These are phyloP conservation scores for Psidium guajava DNA, from an alignment of 345 rosid species.

Conservation along the genomic window DNA sequence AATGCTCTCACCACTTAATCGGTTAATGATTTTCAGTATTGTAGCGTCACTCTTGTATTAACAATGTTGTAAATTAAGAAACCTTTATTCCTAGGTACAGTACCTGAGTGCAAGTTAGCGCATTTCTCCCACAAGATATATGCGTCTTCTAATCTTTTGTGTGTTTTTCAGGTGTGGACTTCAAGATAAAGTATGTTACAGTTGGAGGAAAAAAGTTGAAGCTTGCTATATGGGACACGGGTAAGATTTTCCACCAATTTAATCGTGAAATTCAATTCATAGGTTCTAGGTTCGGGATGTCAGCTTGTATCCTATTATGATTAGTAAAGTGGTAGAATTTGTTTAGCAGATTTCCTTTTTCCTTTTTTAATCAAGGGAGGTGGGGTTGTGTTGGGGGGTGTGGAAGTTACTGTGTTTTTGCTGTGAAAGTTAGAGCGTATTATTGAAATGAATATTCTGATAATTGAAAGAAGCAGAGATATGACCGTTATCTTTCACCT, in stretches of 20 bases:
- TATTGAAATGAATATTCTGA: not conserved
- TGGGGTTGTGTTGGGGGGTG: not conserved
- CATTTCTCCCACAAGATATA: not conserved
- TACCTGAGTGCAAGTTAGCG: not conserved
- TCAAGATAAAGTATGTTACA: conserved; percentile 73
- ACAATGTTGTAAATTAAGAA: not conserved
- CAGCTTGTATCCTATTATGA: not conserved
- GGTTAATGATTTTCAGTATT: not conserved
- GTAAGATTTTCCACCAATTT: conserved; percentile 8
- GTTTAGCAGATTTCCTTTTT: not conserved
- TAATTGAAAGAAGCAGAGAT: not conserved
- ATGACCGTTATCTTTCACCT: not conserved
- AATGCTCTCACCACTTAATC: not conserved
- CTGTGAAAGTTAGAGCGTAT: not conserved
- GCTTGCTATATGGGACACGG: conserved; percentile 98
- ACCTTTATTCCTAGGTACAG: not conserved
- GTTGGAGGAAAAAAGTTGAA: conserved; percentile 76
- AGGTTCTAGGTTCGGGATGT: not conserved
- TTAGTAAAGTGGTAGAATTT: not conserved
- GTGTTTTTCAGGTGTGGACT: conserved; percentile 66
- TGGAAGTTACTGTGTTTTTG: not conserved
- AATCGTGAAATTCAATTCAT: not conserved
- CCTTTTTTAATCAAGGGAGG: not conserved
- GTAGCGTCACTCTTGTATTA: not conserved
- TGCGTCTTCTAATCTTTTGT: not conserved